Evolutionary conservation across 2,329 filamentous ascomycete species (phyloP), one percentile per base, ranked within the genome.

Genomic region (Aspergillus sp.): DNA sequence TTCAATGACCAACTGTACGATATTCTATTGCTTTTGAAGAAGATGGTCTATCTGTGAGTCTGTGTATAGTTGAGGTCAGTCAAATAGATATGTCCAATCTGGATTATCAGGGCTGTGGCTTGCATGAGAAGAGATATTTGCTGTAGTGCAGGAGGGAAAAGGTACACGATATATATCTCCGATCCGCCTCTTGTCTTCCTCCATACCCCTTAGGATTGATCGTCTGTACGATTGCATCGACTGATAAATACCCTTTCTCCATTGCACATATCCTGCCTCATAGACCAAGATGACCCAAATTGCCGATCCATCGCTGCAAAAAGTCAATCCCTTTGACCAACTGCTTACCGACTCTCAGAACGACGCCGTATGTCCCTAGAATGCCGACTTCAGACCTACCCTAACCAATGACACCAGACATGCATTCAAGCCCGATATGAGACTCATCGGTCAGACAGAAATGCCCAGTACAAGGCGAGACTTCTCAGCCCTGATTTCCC

Each of bases 381-480:
- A 41, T 4, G n/a, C 17, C 17, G 17, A 47, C 25, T n/a, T 20
- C 29, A 13, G 31, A 43, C 13, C 31, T 43, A 19, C 14, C 29
- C 23, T 21, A 42, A 47, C 31, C 34, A 13, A 21, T 42, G 16
- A 43, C 21, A 19, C 29, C 23, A 62, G 59, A 25, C 16, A 17
- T 74, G 86, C 63, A 54, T 96, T 10, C 89, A 92, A 73, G 71
- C 76, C 5, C 80, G 85, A 40, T 97, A 97, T 70, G 77, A 81
- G 10, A 79, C 77, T 1, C 93, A 97, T 67, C 86, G 93, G 47
- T 81, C 76, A 5, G 86, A 82, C 43, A 85, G 93, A 52, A 96
- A 95, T 66, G 78, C 75, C 3, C 86, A 92, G 62, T 91, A 95
- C 68, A 86, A 81, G 59, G 80, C 79, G 10, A 90, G 88, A 62